Conservation (phyloP, 2,329 filamentous ascomycete species). For the Fusarium drepaniforme region DNA sequence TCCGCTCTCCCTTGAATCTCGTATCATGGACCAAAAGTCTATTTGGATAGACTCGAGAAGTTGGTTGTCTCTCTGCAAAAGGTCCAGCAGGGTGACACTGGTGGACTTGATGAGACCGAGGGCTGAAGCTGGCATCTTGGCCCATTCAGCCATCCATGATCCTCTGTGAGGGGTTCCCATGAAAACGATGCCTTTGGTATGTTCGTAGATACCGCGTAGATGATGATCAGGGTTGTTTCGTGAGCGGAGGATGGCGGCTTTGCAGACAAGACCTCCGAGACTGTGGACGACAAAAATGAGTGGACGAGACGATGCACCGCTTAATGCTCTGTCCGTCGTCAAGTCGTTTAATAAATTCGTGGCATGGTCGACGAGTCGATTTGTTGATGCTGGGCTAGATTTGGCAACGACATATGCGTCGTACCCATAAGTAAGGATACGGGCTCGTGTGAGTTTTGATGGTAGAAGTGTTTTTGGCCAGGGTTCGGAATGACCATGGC, state of each 20-base stretch:
- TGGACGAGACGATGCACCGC: constrained; percentile 31
- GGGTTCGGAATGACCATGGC: constrained; percentile 38
- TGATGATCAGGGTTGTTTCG: constrained; percentile 46
- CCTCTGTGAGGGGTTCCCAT: constrained; percentile 55
- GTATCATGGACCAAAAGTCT: constrained; percentile 46
- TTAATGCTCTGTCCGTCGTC: constrained; percentile 33
- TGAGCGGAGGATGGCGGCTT: constrained; percentile 51
- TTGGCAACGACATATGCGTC: constrained; percentile 46
- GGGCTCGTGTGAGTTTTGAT: constrained; percentile 43
- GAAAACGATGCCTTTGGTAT: constrained; percentile 48
- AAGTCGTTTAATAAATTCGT: constrained; percentile 47
- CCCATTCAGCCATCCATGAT: constrained; percentile 51
- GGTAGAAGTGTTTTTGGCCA: constrained; percentile 53
- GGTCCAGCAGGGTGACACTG: constrained; percentile 46
- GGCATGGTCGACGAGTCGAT: constrained; percentile 47
- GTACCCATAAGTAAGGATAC: constrained; percentile 56
- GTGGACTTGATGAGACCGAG: constrained; percentile 48
- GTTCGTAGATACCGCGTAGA: constrained; percentile 45
- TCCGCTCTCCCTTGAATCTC: constrained; percentile 23
- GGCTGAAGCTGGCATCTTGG: constrained; percentile 41
- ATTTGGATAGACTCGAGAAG: constrained; percentile 41
- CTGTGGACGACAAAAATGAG: constrained; percentile 55
- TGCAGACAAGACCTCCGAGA: constrained; percentile 54
- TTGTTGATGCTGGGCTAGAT: constrained; percentile 39
- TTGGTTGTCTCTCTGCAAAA: constrained; percentile 44